A percentile compares a stretch with the other conserved stretches of the same genome.
Conservation (phyloP, 345 rosid species). For the Corymbia maculata region DNA sequence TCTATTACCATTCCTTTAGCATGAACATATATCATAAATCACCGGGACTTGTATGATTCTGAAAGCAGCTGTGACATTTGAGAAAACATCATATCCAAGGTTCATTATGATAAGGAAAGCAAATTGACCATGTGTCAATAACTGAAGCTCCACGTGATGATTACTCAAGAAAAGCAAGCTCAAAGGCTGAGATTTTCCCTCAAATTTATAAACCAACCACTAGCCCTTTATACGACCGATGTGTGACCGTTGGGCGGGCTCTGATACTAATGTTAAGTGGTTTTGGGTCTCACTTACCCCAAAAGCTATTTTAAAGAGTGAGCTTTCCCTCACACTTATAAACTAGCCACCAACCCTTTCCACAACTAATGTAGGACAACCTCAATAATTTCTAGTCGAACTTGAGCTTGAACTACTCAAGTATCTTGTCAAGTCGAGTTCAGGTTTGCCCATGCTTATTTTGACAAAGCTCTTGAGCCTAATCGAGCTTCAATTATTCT, state of each 20-base stretch:
- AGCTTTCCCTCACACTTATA: no score
- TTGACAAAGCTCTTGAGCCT: neutral
- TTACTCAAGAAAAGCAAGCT: neutral
- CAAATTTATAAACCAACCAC: no score
- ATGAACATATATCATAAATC: conserved; percentile 89
- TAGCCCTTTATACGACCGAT: no score
- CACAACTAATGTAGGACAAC: no score
- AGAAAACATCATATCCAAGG: neutral
- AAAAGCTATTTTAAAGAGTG: no score
- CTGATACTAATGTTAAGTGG: no score
- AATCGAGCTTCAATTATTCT: neutral
- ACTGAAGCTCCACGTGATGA: neutral
- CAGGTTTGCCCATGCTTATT: neutral
- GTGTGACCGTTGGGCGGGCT: no score
- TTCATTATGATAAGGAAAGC: neutral
- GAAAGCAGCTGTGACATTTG: conserved; percentile 27
- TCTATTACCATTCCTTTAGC: conserved; percentile 94
- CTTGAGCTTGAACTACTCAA: neutral
- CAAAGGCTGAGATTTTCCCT: no score
- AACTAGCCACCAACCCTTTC: no score
- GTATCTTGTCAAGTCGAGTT: neutral
- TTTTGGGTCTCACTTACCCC: no score
- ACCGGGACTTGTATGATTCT: conserved; percentile 28
- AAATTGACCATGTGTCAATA: neutral
- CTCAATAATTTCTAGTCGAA: neutral